A percentile compares a stretch with the other conserved stretches of the same genome.
Evolutionary conservation across 257 asterid genomes (phyloP).

Genomic region (Lavandula angustifolia): DNA sequence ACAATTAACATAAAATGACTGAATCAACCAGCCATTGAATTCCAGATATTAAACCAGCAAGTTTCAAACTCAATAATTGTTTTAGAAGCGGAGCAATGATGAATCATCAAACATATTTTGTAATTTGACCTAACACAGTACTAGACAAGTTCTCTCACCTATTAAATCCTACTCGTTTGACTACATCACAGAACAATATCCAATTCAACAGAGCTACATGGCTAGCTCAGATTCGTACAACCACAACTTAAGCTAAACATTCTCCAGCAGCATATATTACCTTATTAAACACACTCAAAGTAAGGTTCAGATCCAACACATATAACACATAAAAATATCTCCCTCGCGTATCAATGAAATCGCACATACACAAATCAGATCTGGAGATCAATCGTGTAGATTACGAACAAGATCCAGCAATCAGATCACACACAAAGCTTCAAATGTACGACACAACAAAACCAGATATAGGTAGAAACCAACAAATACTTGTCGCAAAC

Average conservation of each 20-base stretch:
- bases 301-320: constrained; percentile 35
- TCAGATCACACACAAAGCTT: constrained; percentile 21
- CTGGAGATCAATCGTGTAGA: constrained; percentile 19
- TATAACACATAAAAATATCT: background rate
- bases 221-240: background rate
- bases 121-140: background rate
- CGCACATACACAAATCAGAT: constrained; percentile 30
- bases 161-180: background rate
- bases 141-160: constrained; percentile 9
- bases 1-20: constrained; percentile 4
- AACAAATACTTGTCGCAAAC: constrained; percentile 8
- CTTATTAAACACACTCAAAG: constrained; percentile 16
- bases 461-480: background rate
- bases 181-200: background rate
- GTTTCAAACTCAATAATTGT: background rate
- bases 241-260: constrained; percentile 6
- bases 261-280: constrained; percentile 17
- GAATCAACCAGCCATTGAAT: background rate
- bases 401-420: constrained; percentile 14
- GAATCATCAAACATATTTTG: background rate
- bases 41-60: constrained; percentile 11
- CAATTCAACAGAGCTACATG: constrained; percentile 11
- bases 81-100: background rate
- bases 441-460: constrained; percentile 16
- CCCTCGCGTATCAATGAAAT: background rate